Percentiles rank a stretch among this genome's conserved stretches.
phyloP scores from a whole-genome alignment of 345 rosid species.

The Linum trigynum region DNA sequence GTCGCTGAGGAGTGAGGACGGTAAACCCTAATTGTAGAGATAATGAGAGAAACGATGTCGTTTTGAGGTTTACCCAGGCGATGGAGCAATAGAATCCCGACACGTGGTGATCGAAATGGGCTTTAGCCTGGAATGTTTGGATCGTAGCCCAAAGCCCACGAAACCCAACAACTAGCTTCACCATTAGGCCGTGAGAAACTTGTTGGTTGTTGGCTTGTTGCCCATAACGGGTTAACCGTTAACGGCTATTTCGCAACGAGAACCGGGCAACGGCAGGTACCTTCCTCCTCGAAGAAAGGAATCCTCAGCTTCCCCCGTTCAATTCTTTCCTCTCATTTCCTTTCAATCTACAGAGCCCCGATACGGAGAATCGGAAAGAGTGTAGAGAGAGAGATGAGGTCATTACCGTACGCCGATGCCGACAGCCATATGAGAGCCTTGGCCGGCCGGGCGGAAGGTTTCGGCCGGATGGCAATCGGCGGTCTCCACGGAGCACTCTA shows the following conservation, averaged over 20 bases:
- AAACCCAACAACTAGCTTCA: background rate
- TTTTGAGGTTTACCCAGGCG: too few species aligned
- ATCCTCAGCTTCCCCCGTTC: background rate
- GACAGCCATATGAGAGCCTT: constrained; percentile 67
- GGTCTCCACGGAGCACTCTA: constrained; percentile 69
- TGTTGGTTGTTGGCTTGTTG: too few species aligned
- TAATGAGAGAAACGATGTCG: background rate
- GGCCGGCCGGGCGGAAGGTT: constrained; percentile 82
- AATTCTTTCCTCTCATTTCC: background rate
- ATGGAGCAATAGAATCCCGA: too few species aligned
- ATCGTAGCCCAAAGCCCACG: background rate
- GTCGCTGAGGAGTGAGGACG: background rate
- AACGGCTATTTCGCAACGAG: background rate
- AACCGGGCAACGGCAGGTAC: background rate
- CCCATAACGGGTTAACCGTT: background rate
- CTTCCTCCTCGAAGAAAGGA: background rate
- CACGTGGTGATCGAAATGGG: background rate
- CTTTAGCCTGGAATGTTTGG: background rate
- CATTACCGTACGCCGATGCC: constrained; percentile 50
- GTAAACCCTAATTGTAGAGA: background rate
- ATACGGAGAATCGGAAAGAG: background rate
- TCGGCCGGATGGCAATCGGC: constrained; percentile 73
- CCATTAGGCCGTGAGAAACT: background rate
- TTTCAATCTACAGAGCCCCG: background rate
- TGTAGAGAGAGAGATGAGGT: background rate